Base-by-base conservation (phyloP, 2,329 filamentous ascomycete genomes). In the Aureobasidium lini region DNA sequence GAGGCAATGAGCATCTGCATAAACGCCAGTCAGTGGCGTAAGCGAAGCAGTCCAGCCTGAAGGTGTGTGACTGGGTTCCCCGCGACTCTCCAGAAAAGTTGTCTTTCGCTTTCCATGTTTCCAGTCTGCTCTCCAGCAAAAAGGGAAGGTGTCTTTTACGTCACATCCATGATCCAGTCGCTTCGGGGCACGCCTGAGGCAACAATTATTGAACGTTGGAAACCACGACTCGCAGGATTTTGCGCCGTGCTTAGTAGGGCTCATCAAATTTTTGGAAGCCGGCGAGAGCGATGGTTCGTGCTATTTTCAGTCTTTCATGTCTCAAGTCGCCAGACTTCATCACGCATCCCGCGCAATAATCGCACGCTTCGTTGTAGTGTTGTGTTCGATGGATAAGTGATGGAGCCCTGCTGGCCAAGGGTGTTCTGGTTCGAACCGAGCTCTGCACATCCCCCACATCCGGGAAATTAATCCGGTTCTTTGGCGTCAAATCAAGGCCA, bases 371-470 rank as follows among this genome's bases (percentile, higher is more conserved):
- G 23, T 3, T 23, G 23, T 23, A 3, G 23, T 23, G 23, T 23
- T 23, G 23, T 23, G 23, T 23, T 23, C 23, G 31, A 31, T 10
- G 31, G 11, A 49, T 31, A 3, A 23, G 28, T 16, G 47, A 32
- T 34, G 31, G 31, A 37, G 37, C 47, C 31, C 34, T 18, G 36
- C 29, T 23, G 4, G 39, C n/a, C 39, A n/a, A 42, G 47, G 6
- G 47, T 37, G 16, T 31, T 49, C 31, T 32, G 36, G 34, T 49
- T 15, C 23, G 47, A 31, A 37, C 40, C 40, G 40, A 46, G 39
- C 31, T 36, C 40, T 44, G 52, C 52, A 44, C 39, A 56, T 56
- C 52, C 52, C 52, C 52, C 52, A 18, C 52, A 52, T n/a, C 23
- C 36, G 9, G 39, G 39, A 54, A 11, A 54, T 54, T 32, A n/a